Percentiles rank a stretch among this genome's conserved stretches.
Evolutionary conservation across 495 filamentous ascomycete genomes (phyloP).

Genomic region (Penicillium silybi): DNA sequence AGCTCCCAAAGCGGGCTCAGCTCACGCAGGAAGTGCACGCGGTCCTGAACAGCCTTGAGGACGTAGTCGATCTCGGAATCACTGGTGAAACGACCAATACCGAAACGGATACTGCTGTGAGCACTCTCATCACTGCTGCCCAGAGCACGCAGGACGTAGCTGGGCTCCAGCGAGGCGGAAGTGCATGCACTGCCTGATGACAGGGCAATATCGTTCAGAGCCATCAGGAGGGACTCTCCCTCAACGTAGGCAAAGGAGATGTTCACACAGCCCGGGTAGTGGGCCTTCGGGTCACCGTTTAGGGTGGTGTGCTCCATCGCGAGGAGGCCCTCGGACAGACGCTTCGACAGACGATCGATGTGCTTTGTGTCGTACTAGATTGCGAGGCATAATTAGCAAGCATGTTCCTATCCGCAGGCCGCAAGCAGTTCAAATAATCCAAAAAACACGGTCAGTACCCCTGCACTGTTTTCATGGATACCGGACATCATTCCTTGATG

Average conservation of each 20-base stretch:
- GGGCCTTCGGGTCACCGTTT: constrained; percentile 77
- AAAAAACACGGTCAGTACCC: constrained; percentile 41
- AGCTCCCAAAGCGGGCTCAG: constrained; percentile 97
- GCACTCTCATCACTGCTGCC: constrained; percentile 96
- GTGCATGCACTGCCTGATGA: constrained; percentile 97
- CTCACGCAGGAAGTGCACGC: constrained; percentile 89
- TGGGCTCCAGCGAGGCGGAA: constrained; percentile 92
- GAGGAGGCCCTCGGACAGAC: constrained; percentile 74
- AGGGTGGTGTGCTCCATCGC: constrained; percentile 86
- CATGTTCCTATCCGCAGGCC: neutral
- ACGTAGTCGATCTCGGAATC: constrained; percentile 97
- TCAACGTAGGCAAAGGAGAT: constrained; percentile 98
- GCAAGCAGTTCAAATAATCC: neutral
- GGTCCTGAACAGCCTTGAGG: constrained; percentile 83
- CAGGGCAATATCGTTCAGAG: constrained; percentile 93
- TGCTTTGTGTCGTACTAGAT: constrained; percentile 84
- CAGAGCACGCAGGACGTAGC: constrained; percentile 89
- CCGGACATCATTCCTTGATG: constrained; percentile 31
- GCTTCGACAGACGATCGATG: constrained; percentile 75
- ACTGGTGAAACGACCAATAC: constrained; percentile 94
- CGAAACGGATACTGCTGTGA: constrained; percentile 95
- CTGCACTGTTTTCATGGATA: constrained; percentile 48
- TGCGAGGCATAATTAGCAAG: constrained; percentile 24
- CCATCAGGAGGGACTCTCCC: constrained; percentile 97
- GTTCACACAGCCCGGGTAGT: constrained; percentile 97